Conservation (phyloP, 2,329 filamentous ascomycete species). For the Pseudogymnoascus sp. region DNA sequence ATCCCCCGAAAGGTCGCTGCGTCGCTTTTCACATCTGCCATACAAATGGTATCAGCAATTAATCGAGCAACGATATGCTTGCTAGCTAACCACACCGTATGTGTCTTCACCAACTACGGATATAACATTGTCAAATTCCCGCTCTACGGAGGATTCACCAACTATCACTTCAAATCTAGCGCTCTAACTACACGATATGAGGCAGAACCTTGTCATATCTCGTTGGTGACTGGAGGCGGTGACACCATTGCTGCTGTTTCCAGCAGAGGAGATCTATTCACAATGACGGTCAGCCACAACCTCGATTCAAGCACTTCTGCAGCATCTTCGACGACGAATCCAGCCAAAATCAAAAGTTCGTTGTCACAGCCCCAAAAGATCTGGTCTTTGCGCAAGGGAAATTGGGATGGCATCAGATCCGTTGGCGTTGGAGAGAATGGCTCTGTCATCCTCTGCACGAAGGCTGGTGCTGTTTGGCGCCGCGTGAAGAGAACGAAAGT, state of each 20-base stretch:
- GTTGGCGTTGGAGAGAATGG: constrained; percentile 87
- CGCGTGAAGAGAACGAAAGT: constrained; percentile 75
- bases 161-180: constrained; percentile 58
- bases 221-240: constrained; percentile 72
- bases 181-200: constrained; percentile 61
- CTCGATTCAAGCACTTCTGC: constrained; percentile 51
- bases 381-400: constrained; percentile 73
- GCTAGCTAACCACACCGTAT: constrained; percentile 80
- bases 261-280: constrained; percentile 78
- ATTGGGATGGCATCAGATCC: constrained; percentile 66
- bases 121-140: constrained; percentile 88
- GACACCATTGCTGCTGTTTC: constrained; percentile 89
- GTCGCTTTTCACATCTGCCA: constrained; percentile 64
- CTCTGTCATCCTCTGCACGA: constrained; percentile 87
- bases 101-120: constrained; percentile 91
- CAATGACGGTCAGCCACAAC: constrained; percentile 65
- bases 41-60: constrained; percentile 76
- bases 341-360: constrained; percentile 70
- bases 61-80: constrained; percentile 83
- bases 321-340: constrained; percentile 76
- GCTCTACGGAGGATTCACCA: constrained; percentile 60
- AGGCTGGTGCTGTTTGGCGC: constrained; percentile 88
- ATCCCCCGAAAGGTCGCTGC: constrained; percentile 82
- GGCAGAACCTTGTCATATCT: constrained; percentile 57
- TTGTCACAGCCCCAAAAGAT: constrained; percentile 71